Percentiles rank a stretch among this genome's conserved stretches.
These are phyloP conservation scores for Wickerhamomyces strasburgensis DNA, from an alignment of 805 yeast genomes.

Conservation along the genomic window DNA sequence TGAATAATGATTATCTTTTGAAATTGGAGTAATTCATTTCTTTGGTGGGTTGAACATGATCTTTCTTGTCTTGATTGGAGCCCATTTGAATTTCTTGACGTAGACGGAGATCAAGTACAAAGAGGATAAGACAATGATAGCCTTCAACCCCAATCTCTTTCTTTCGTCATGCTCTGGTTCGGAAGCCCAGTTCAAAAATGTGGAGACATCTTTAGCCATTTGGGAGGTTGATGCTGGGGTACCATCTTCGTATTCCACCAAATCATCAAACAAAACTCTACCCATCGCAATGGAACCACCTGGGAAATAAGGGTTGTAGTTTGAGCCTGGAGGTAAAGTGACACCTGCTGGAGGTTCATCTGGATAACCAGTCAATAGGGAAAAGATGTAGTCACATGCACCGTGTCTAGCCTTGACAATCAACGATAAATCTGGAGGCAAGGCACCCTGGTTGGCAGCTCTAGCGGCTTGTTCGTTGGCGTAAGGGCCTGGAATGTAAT, in stretches of 20 bases:
- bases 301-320: conserved; percentile 99
- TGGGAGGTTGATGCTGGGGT: conserved; percentile 98
- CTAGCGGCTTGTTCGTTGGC: conserved; percentile 99
- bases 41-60: conserved; percentile 89
- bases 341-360: conserved; percentile 99
- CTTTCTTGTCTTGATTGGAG: conserved; percentile 92
- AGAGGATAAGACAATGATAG: conserved; percentile 71
- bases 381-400: conserved; percentile 90
- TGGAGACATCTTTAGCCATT: conserved; percentile 97
- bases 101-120: conserved; percentile 79
- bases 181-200: conserved; percentile 96
- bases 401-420: conserved; percentile 99
- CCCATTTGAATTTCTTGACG: conserved; percentile 98
- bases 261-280: conserved; percentile 93
- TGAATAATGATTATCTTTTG: background rate
- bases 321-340: conserved; percentile 83
- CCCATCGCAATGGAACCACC: conserved; percentile 99
- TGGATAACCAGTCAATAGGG: conserved; percentile 96
- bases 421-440: conserved; percentile 95
- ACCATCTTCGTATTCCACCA: conserved; percentile 98
- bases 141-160: conserved; percentile 94
- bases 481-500: conserved; percentile 91
- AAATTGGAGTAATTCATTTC: conserved; percentile 35
- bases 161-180: conserved; percentile 99
- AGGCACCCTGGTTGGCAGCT: conserved; percentile 99